Conservation (phyloP, 306 rosid genomes). For the Malus sylvestris region DNA sequence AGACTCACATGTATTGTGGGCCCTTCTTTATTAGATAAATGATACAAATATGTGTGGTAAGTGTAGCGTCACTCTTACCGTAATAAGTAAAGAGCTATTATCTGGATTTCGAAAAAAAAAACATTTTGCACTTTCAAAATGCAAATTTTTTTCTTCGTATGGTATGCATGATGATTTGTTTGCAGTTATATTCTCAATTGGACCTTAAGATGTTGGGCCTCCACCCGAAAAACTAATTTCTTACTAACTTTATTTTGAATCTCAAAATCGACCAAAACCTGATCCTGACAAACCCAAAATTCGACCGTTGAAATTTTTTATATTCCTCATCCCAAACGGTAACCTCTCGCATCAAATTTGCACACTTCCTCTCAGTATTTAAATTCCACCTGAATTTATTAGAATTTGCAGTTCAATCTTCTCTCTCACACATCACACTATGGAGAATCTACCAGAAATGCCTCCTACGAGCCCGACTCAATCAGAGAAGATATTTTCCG, state of each 20-base stretch:
- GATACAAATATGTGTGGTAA: too few species aligned
- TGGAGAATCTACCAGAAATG: conserved; percentile 37
- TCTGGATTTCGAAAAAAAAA: too few species aligned
- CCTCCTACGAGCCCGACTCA: conserved; percentile 31
- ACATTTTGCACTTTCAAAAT: too few species aligned
- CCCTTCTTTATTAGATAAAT: too few species aligned
- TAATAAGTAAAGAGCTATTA: too few species aligned
- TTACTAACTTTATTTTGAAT: neutral
- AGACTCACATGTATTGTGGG: too few species aligned
- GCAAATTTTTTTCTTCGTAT: too few species aligned
- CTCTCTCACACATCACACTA: neutral
- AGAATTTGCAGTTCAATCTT: neutral
- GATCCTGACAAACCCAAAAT: neutral
- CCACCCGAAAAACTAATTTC: neutral
- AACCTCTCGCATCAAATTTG: neutral
- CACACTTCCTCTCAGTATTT: neutral
- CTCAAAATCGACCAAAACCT: neutral
- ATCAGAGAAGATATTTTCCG: conserved; percentile 9
- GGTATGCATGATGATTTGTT: neutral
- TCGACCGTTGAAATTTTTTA: conserved; percentile 38
- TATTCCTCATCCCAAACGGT: conserved; percentile 26
- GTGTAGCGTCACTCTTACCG: too few species aligned
- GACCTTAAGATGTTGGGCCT: neutral
- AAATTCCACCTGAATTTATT: neutral
- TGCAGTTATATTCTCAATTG: neutral